A percentile compares a stretch with the other conserved stretches of the same genome.
These are phyloP conservation scores for Penicillium tannophilum DNA, from an alignment of 495 filamentous ascomycete species.

Conservation along the genomic window DNA sequence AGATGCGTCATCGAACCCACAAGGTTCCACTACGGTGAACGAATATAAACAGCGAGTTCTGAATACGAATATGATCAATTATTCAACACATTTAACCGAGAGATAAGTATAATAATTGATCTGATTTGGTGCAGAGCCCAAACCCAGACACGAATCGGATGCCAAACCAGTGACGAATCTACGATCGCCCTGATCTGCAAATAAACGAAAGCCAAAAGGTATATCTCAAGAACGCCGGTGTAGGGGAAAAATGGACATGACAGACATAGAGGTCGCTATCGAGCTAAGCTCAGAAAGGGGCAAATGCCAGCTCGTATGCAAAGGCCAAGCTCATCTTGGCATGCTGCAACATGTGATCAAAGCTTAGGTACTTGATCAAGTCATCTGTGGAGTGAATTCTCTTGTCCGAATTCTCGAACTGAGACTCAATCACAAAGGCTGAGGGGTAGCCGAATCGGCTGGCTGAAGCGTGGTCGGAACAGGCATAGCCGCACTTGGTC, in stretches of 20 bases:
- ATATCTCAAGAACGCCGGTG: conserved; percentile 12
- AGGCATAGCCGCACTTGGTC: conserved; percentile 96
- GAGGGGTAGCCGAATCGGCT: conserved; percentile 94
- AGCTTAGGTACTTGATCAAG: conserved; percentile 82
- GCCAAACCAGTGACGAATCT: conserved; percentile 4
- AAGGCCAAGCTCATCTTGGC: conserved; percentile 88
- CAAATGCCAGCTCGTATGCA: conserved; percentile 78
- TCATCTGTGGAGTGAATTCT: conserved; percentile 93
- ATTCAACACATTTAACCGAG: neutral
- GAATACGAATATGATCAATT: neutral
- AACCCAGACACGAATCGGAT: conserved; percentile 5
- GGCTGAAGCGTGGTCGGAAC: conserved; percentile 95
- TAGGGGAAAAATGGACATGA: neutral
- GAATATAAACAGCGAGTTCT: neutral
- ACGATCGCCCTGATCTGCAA: conserved; percentile 3
- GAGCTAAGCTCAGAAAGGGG: conserved; percentile 31
- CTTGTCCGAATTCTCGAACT: conserved; percentile 81
- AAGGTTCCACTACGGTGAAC: no score
- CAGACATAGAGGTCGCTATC: neutral
- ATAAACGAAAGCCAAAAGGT: conserved; percentile 9
- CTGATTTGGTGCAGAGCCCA: neutral
- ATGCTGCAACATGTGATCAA: conserved; percentile 98
- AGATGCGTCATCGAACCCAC: neutral
- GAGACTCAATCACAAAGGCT: conserved; percentile 93
- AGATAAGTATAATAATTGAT: neutral